These are phyloP conservation scores for Mucor velutinosus DNA, from an alignment of 371 early-diverging fungal species.

Conservation along the genomic window DNA sequence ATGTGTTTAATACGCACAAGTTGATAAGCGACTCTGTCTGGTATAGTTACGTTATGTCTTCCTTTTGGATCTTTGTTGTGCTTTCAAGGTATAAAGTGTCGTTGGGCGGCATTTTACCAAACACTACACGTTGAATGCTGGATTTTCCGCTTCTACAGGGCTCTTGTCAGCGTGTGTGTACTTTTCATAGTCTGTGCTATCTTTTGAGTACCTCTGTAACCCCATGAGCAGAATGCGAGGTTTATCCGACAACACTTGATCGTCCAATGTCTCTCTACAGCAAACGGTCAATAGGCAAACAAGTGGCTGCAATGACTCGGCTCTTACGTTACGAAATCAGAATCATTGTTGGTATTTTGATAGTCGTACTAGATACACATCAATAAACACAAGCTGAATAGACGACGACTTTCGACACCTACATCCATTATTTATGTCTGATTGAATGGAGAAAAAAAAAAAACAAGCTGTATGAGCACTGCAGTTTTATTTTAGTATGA, in stretches of 20 bases:
- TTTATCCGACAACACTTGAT: slow-evolving; percentile 39
- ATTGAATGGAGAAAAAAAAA: background rate
- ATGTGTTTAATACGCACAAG: background rate
- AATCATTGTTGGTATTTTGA: slow-evolving; percentile 19
- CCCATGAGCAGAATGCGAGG: slow-evolving; percentile 74
- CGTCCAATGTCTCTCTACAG: slow-evolving; percentile 41
- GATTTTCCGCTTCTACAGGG: slow-evolving; percentile 88
- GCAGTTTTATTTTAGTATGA: background rate
- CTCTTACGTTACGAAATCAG: slow-evolving; percentile 27
- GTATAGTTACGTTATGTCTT: slow-evolving; percentile 64
- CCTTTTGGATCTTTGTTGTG: slow-evolving; percentile 80
- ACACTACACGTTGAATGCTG: slow-evolving; percentile 90
- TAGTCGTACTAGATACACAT: background rate
- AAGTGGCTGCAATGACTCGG: background rate
- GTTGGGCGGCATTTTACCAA: slow-evolving; percentile 90
- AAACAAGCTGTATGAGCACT: background rate
- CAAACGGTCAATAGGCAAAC: background rate
- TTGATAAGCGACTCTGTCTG: background rate
- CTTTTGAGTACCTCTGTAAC: slow-evolving; percentile 53
- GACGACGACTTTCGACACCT: background rate
- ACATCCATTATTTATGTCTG: background rate
- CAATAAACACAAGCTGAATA: background rate
- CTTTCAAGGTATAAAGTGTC: slow-evolving; percentile 91
- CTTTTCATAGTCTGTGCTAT: background rate
- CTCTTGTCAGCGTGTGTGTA: background rate